Conservation (phyloP, 257 asterid species). For the Knoxia roxburghii region DNA sequence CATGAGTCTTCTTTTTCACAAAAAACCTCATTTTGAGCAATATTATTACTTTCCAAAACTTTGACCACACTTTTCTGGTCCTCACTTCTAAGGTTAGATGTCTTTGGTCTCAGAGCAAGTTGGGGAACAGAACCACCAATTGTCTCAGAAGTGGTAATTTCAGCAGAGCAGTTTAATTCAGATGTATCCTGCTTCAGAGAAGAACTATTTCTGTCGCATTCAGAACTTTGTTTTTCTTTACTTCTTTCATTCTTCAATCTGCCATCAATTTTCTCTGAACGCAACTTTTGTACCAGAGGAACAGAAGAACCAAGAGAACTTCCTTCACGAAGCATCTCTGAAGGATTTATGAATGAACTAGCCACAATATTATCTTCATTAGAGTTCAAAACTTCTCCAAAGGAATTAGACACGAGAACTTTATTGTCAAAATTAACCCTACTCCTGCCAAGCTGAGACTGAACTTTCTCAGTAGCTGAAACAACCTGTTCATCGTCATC, state of each 20-base stretch:
- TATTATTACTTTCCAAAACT: constrained; percentile 29
- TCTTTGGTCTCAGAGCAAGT: constrained; percentile 28
- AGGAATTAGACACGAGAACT: constrained; percentile 27
- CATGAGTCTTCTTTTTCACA: constrained; percentile 49
- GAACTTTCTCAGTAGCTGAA: constrained; percentile 26
- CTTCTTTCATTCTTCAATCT: constrained; percentile 31
- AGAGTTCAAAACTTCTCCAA: constrained; percentile 25
- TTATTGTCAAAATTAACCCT: constrained; percentile 23
- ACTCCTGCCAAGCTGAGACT: constrained; percentile 28
- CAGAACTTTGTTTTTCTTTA: constrained; percentile 23
- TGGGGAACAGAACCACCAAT: constrained; percentile 29
- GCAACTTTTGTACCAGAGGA: constrained; percentile 21
- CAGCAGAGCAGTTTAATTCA: constrained; percentile 27
- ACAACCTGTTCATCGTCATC: constrained; percentile 60
- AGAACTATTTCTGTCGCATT: constrained; percentile 17
- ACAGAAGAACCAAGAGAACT: constrained; percentile 29
- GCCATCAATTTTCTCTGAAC: constrained; percentile 23
- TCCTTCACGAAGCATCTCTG: constrained; percentile 22
- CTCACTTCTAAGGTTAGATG: constrained; percentile 26
- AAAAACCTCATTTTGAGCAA: constrained; percentile 35
- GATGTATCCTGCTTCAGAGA: constrained; percentile 22
- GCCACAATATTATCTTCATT: constrained; percentile 26
- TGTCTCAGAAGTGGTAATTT: constrained; percentile 18
- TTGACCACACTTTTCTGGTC: constrained; percentile 30
- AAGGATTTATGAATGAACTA: constrained; percentile 21